Percentiles rank a stretch among this genome's conserved stretches.
Conservation (phyloP, 2,329 filamentous ascomycete genomes). For the Pseudogymnoascus sp. region DNA sequence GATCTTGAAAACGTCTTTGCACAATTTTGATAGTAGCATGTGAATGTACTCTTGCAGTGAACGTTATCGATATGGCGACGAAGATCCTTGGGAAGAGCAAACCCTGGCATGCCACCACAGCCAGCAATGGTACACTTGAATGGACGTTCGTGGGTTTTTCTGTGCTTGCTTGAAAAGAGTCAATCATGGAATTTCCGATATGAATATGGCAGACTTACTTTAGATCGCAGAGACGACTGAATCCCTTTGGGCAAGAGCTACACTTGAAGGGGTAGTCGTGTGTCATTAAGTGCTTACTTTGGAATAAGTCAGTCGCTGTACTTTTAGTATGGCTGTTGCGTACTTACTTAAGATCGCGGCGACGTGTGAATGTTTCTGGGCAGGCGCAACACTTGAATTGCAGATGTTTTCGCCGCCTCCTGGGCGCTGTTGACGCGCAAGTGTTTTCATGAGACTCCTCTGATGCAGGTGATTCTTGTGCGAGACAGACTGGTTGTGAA, state of each 20-base stretch:
- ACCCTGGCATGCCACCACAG: conserved; percentile 12
- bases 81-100: conserved; percentile 14
- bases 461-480: neutral
- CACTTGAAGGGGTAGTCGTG: neutral
- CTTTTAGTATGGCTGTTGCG: neutral
- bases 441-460: neutral
- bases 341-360: neutral
- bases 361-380: neutral
- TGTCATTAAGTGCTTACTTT: neutral
- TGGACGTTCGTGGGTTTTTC: conserved; percentile 10
- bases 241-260: neutral
- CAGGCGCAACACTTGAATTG: neutral
- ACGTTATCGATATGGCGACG: conserved; percentile 14
- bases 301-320: neutral
- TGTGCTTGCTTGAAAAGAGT: conserved; percentile 12
- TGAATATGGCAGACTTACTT: neutral
- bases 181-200: neutral
- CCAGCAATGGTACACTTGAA: conserved; percentile 13
- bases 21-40: conserved; percentile 12
- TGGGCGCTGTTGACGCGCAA: neutral
- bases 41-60: conserved; percentile 15
- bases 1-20: conserved; percentile 14
- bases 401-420: neutral
- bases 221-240: neutral
- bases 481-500: neutral